Evolutionary conservation across 2,329 filamentous ascomycete genomes (phyloP), one percentile per base, ranked within the genome.

Genomic region (Talaromyces sp.): DNA sequence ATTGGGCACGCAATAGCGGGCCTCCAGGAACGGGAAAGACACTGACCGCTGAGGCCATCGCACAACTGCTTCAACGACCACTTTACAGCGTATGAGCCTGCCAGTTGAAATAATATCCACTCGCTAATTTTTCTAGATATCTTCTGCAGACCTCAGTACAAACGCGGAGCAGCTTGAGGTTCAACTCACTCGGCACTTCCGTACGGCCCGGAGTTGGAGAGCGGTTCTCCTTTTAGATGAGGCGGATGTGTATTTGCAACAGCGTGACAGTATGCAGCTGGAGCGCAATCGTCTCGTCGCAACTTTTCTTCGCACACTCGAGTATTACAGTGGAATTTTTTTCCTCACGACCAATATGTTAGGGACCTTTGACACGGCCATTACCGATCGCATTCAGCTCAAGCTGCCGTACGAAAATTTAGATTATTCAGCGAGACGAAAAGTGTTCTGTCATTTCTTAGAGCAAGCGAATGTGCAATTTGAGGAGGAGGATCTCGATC

Each of bases 11-110:
- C 27, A 21, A 24, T 35, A 62, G 58, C 63, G 81, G 81, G 17
- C 76, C 77, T 9, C 82, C 82, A 1, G 83, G 81, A n/a, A 80
- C 84, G 0, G 83, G 82, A 60, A 85, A 85, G 71, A 85, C 82
- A 0, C 81, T 81, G 67, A 85, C 82, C 1, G 82, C 81, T 13
- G 82, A 85, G 68, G 81, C 81, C 46, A 76, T 84, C 3, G 81
- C 82, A 6, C 81, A 84, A 69, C 71, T 81, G 24, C 79, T 78
- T 46, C 77, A 75, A 27, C 77, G 79, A 0, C 83, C 82, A 3
- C 77, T 85, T 8, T 78, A 84, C 58, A 75, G 78, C 0, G 75
- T 85, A 54, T 60, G 43, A 35, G 9, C 58, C 32, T 55, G 9
- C 53, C 9, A 43, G 17, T 26, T 26, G 21, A 26, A 27, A 43